These are phyloP conservation scores for Pseudogymnoascus sp. DNA, from an alignment of 2,329 filamentous ascomycete species.

Conservation along the genomic window DNA sequence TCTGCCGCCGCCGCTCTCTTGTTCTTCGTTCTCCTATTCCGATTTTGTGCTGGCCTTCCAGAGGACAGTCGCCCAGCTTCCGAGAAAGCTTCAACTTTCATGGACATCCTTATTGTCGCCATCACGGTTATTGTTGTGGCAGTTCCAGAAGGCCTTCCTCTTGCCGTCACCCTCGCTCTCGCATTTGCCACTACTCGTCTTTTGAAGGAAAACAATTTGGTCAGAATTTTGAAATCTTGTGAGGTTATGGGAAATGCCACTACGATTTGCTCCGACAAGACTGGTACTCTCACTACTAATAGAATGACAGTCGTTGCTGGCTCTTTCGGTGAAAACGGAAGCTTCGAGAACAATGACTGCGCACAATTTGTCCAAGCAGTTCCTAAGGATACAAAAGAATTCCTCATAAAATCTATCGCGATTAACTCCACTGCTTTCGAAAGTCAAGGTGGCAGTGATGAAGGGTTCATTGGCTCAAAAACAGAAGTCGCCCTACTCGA, in stretches of 20 bases:
- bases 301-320: conserved; percentile 70
- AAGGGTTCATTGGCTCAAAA: conserved; percentile 63
- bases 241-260: conserved; percentile 65
- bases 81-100: conserved; percentile 51
- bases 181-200: conserved; percentile 60
- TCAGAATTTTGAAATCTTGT: conserved; percentile 56
- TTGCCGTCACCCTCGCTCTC: conserved; percentile 59
- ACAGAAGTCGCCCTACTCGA: conserved; percentile 65
- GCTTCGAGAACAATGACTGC: conserved; percentile 30
- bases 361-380: conserved; percentile 35
- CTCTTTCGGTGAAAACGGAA: conserved; percentile 46
- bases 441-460: conserved; percentile 48
- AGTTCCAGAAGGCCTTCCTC: conserved; percentile 56
- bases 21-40: conserved; percentile 73
- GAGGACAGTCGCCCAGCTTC: conserved; percentile 39
- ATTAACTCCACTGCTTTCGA: conserved; percentile 39
- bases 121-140: conserved; percentile 61
- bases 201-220: conserved; percentile 61
- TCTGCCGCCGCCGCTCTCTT: conserved; percentile 62
- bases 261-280: neutral
- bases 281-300: conserved; percentile 47
- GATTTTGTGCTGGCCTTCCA: conserved; percentile 58
- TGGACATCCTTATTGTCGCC: conserved; percentile 54
- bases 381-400: conserved; percentile 20
- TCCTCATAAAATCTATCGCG: conserved; percentile 53